Conservation (phyloP, 257 asterid species). For the Gardenia jasminoides region DNA sequence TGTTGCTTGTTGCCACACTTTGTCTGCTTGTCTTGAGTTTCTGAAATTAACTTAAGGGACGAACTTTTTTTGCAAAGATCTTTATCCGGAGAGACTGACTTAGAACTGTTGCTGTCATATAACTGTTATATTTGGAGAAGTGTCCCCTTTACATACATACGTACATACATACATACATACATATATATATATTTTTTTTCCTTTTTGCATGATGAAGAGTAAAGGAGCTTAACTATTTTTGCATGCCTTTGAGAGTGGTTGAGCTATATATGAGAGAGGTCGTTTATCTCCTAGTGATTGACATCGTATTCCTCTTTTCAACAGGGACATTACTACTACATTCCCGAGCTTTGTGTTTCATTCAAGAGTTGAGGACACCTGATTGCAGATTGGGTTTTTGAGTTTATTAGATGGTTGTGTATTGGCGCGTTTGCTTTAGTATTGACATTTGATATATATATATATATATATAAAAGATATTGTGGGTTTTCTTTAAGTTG, state of each 20-base stretch:
- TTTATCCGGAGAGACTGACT: neutral
- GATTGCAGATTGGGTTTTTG: constrained; percentile 26
- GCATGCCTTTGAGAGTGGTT: neutral
- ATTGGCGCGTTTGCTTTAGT: neutral
- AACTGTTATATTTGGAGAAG: neutral
- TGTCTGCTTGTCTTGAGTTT: neutral
- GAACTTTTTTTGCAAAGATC: neutral
- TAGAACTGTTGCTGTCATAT: neutral
- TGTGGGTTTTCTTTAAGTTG: neutral
- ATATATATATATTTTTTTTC: no score
- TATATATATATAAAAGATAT: no score
- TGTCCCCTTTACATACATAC: no score
- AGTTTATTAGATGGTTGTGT: neutral
- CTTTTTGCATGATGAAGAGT: neutral
- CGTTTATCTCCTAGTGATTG: neutral
- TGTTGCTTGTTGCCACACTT: no score
- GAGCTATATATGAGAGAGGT: neutral
- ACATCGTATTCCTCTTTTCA: constrained; percentile 6
- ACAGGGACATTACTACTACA: constrained; percentile 72
- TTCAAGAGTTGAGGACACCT: constrained; percentile 93
- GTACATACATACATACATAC: no score
- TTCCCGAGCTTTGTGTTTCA: constrained; percentile 95
- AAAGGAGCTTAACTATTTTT: neutral
- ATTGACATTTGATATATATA: neutral
- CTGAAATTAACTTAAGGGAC: neutral